Conservation (phyloP, 2,329 filamentous ascomycete genomes). For the Sarocladium kiliense region DNA sequence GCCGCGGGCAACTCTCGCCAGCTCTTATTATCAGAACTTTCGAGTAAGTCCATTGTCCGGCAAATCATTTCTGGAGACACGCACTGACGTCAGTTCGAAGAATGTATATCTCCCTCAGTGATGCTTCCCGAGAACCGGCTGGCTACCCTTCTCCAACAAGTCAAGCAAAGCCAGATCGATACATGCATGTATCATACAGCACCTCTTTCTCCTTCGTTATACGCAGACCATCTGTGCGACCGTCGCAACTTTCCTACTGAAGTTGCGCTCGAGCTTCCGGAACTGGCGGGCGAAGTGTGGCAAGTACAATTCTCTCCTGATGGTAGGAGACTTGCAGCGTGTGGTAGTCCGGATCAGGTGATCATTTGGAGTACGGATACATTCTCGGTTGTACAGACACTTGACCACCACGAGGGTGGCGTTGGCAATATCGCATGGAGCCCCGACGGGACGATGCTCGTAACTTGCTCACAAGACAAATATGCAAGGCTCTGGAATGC, state of each 20-base stretch:
- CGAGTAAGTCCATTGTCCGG: conserved; percentile 53
- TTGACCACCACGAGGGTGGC: conserved; percentile 63
- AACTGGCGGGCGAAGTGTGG: conserved; percentile 84
- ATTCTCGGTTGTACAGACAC: conserved; percentile 58
- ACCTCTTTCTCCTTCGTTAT: conserved; percentile 71
- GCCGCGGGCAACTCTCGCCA: conserved; percentile 70
- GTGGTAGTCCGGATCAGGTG: conserved; percentile 69
- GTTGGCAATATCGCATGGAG: conserved; percentile 87
- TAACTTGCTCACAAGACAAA: conserved; percentile 75
- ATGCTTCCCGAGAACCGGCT: conserved; percentile 95
- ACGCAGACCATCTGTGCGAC: conserved; percentile 83
- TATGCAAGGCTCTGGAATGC: conserved; percentile 72
- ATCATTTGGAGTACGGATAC: conserved; percentile 75
- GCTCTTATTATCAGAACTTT: conserved; percentile 72
- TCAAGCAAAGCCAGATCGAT: conserved; percentile 78
- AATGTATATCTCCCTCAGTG: conserved; percentile 87
- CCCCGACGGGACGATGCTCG: conserved; percentile 79
- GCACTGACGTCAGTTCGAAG: conserved; percentile 36
- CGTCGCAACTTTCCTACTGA: conserved; percentile 72
- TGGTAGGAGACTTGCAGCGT: conserved; percentile 75
- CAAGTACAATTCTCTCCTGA: conserved; percentile 86
- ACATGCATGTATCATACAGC: conserved; percentile 88
- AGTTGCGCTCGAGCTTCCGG: conserved; percentile 62
- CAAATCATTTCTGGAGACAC: background rate
- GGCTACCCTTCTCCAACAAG: conserved; percentile 72